A percentile compares a stretch with the other conserved stretches of the same genome.
These are phyloP conservation scores for Gossypium davidsonii DNA, from an alignment of 441 rosid genomes.

Conservation along the genomic window DNA sequence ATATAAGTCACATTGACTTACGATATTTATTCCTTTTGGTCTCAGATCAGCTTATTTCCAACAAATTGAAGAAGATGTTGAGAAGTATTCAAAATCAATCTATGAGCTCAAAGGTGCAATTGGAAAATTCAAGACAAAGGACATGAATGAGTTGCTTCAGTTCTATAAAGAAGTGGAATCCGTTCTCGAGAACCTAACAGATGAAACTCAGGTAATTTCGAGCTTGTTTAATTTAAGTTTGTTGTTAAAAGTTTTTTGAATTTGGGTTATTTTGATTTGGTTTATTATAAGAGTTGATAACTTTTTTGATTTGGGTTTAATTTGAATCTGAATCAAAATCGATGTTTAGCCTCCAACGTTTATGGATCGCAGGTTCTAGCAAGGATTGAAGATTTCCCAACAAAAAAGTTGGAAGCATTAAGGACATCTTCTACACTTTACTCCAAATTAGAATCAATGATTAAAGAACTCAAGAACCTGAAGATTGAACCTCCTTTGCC, in stretches of 20 bases:
- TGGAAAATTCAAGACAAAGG: conserved; percentile 56
- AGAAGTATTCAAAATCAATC: conserved; percentile 49
- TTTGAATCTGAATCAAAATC: not conserved
- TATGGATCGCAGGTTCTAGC: conserved; percentile 51
- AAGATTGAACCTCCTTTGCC: conserved; percentile 53
- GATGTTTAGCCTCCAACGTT: not conserved
- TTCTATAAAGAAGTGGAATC: conserved; percentile 63
- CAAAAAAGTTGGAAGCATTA: conserved; percentile 67
- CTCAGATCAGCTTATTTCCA: conserved; percentile 77
- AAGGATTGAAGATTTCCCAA: conserved; percentile 77
- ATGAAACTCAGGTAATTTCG: conserved; percentile 58
- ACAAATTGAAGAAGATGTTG: conserved; percentile 73
- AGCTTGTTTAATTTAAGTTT: too few relatives aligned
- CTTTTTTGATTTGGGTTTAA: too few relatives aligned
- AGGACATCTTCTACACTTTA: conserved; percentile 63
- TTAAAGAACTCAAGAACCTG: conserved; percentile 55
- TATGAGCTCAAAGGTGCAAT: conserved; percentile 47
- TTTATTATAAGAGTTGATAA: not conserved
- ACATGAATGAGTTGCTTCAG: conserved; percentile 59
- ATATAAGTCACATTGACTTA: not conserved
- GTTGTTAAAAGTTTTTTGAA: too few relatives aligned
- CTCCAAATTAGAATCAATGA: conserved; percentile 45
- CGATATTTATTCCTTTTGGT: not conserved
- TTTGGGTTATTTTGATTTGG: not conserved
- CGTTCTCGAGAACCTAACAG: conserved; percentile 67